These are phyloP conservation scores for Blepharisma undulans DNA, from an alignment of 169 alveolate genomes.

Conservation along the genomic window DNA sequence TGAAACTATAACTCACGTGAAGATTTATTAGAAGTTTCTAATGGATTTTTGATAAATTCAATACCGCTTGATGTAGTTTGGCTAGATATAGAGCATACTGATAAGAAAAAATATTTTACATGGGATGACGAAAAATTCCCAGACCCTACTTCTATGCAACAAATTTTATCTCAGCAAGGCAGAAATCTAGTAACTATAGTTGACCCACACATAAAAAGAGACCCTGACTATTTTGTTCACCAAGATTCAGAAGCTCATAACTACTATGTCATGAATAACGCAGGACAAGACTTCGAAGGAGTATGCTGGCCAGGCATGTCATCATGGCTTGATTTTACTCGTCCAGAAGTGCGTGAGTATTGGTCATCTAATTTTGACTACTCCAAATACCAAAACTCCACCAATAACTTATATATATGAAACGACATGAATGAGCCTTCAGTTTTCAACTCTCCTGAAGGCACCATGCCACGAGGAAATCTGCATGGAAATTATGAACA, in stretches of 20 bases:
- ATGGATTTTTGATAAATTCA: constrained; percentile 61
- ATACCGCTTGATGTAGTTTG: constrained; percentile 90
- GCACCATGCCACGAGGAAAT: constrained; percentile 86
- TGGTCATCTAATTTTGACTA: constrained; percentile 67
- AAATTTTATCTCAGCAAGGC: constrained; percentile 58
- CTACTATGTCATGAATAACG: constrained; percentile 23
- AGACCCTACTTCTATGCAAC: constrained; percentile 69
- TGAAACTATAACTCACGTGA: constrained; percentile 80
- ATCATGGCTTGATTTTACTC: constrained; percentile 75
- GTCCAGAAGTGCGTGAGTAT: constrained; percentile 59
- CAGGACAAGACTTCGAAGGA: constrained; percentile 66
- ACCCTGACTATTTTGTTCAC: constrained; percentile 54
- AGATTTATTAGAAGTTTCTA: constrained; percentile 63
- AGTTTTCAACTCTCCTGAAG: constrained; percentile 86
- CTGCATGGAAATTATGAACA: constrained; percentile 72
- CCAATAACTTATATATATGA: constrained; percentile 75
- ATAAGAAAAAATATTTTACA: constrained; percentile 84
- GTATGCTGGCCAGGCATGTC: constrained; percentile 88
- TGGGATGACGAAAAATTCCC: constrained; percentile 80
- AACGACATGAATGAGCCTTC: constrained; percentile 95
- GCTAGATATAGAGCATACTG: constrained; percentile 93
- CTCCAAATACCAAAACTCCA: constrained; percentile 45
- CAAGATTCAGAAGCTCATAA: background rate
- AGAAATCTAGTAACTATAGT: constrained; percentile 84
- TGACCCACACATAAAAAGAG: constrained; percentile 89